Percentiles rank a stretch among this genome's conserved stretches.
Evolutionary conservation across 371 early-diverging fungal genomes (phyloP).

Genomic region (Funneliformis caledonium): DNA sequence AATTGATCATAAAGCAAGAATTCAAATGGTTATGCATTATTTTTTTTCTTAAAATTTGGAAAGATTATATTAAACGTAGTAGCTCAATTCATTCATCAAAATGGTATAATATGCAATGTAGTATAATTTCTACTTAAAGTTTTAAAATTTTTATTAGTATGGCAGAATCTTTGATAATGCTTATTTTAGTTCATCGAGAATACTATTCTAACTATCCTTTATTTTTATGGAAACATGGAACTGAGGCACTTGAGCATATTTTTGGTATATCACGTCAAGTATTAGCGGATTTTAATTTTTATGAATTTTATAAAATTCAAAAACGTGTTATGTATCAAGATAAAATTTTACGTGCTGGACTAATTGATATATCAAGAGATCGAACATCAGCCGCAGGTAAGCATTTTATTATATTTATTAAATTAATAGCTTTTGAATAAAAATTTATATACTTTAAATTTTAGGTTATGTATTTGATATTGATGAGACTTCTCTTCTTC

Average conservation of each 20-base stretch:
- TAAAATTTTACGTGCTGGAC: background rate
- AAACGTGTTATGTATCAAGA: background rate
- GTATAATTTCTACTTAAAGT: background rate
- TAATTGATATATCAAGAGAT: conserved; percentile 1
- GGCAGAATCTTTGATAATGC: background rate
- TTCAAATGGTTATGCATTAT: background rate
- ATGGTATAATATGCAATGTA: background rate
- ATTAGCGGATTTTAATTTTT: background rate
- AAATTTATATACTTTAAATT: no score
- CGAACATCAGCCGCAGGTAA: background rate
- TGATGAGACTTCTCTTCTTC: background rate
- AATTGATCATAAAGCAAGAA: background rate
- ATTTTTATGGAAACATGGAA: background rate
- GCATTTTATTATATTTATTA: background rate
- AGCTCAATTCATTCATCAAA: background rate
- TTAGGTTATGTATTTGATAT: background rate
- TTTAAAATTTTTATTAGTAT: background rate
- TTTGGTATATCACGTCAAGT: background rate
- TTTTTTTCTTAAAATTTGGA: background rate
- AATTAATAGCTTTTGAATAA: background rate
- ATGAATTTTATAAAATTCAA: background rate
- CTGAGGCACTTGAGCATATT: background rate
- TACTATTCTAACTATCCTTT: background rate
- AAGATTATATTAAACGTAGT: background rate
- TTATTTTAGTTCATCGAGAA: background rate